These are phyloP conservation scores for Austroboletus novae-zelandiae DNA, from an alignment of 1,284 basidiomycete species.

Conservation along the genomic window DNA sequence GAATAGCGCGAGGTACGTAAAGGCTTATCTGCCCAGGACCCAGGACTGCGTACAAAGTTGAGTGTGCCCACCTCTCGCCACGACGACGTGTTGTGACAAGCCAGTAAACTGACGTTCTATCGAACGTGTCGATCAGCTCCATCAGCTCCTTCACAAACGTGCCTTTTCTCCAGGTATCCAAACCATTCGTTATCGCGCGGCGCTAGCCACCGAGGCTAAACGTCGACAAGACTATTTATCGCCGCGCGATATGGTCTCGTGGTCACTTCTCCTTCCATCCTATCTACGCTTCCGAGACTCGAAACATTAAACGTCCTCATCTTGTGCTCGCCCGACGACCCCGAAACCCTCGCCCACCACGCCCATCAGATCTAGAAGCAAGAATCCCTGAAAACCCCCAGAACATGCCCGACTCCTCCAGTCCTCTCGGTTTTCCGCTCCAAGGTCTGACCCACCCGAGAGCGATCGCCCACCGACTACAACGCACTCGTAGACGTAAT, in stretches of 20 bases:
- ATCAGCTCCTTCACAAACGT: background rate
- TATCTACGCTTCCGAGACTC: conserved; percentile 6
- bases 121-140: conserved; percentile 7
- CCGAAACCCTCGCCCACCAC: conserved; percentile 1
- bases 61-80: background rate
- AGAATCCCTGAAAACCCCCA: background rate
- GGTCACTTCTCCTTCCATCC: conserved; percentile 16
- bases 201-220: background rate
- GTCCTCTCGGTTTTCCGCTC: background rate
- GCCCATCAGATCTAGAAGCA: background rate
- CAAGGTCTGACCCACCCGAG: conserved; percentile 1
- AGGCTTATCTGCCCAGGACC: conserved; percentile 13
- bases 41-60: background rate
- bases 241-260: conserved; percentile 3
- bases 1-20: background rate
- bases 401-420: background rate
- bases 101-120: background rate
- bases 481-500: conserved; percentile 20
- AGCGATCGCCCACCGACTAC: background rate
- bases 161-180: background rate
- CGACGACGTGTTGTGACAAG: background rate
- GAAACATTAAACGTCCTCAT: background rate
- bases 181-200: conserved; percentile 10
- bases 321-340: background rate
- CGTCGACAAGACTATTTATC: conserved; percentile 12